These are phyloP conservation scores for Rhinocladiella mackenziei DNA, from an alignment of 2,329 filamentous ascomycete genomes.

Conservation along the genomic window DNA sequence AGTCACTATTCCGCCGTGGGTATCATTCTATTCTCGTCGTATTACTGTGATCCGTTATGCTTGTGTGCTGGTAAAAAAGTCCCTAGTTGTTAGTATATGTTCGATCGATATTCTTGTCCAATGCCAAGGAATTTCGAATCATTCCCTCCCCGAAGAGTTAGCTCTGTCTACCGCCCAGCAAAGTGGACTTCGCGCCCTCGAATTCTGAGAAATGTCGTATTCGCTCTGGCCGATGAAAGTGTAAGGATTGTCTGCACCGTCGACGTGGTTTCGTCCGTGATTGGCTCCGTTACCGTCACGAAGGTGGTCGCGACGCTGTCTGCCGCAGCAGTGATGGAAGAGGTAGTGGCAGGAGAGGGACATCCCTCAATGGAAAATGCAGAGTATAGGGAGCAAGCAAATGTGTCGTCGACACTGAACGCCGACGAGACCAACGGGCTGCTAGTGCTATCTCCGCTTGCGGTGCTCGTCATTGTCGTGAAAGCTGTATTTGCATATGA, in stretches of 20 bases:
- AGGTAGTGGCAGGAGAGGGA: not conserved
- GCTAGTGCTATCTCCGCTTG: not conserved
- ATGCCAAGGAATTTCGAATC: conserved; percentile 2
- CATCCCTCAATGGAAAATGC: conserved; percentile 9
- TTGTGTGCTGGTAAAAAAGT: not conserved
- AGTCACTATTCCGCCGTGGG: not conserved
- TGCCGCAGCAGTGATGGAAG: not conserved
- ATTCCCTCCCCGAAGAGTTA: conserved; percentile 9
- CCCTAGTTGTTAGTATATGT: conserved; percentile 10
- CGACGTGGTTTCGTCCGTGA: conserved; percentile 8
- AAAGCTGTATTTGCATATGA: conserved; percentile 1
- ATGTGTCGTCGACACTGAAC: not conserved
- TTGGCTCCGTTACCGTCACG: conserved; percentile 10
- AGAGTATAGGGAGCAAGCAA: conserved; percentile 10
- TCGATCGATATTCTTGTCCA: not conserved
- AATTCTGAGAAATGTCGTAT: conserved; percentile 19
- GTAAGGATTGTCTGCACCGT: conserved; percentile 10
- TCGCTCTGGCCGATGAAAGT: conserved; percentile 4
- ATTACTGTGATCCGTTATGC: not conserved
- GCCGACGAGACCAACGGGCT: conserved; percentile 5
- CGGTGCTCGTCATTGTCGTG: conserved; percentile 7
- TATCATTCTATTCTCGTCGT: not conserved
- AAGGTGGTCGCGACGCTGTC: conserved; percentile 8
- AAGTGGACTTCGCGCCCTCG: conserved; percentile 18
- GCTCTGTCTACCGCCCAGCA: conserved; percentile 7